Conservation (phyloP, 306 rosid species). For the Gleditsia sinensis region DNA sequence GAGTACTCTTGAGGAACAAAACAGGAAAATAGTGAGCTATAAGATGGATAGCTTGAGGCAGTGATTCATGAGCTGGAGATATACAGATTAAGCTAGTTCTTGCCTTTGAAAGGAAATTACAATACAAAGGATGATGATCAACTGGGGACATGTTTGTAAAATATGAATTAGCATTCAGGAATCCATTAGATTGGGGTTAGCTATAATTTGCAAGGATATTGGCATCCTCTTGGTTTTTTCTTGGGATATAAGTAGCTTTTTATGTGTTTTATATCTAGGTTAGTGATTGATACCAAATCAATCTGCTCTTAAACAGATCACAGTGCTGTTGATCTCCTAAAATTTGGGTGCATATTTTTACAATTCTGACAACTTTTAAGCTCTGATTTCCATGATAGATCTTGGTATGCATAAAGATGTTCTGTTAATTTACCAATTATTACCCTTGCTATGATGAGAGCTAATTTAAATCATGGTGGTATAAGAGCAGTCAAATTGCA, state of each 20-base stretch:
- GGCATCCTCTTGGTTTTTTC: not conserved
- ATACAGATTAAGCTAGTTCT: not conserved
- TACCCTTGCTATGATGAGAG: not conserved
- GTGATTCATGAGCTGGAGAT: not conserved
- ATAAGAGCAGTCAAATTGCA: not conserved
- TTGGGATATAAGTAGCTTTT: not conserved
- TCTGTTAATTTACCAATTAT: not conserved
- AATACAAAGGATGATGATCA: not conserved
- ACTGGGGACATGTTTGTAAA: not conserved
- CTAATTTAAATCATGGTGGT: not conserved
- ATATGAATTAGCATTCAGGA: not conserved
- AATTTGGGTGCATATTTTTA: not conserved
- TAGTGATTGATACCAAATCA: not conserved
- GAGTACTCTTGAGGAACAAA: not conserved
- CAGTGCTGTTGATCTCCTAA: not conserved
- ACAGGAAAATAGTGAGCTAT: not conserved
- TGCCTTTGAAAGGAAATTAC: not conserved
- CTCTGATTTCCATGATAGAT: not conserved
- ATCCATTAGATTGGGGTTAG: not conserved
- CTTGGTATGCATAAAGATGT: not conserved
- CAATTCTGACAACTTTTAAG: not conserved
- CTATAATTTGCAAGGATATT: not conserved
- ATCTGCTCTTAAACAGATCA: not conserved
- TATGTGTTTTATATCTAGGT: not conserved
- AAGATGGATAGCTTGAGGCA: slow-evolving; percentile 3